Conservation (phyloP, 345 rosid species). For the Garcia nutans region DNA sequence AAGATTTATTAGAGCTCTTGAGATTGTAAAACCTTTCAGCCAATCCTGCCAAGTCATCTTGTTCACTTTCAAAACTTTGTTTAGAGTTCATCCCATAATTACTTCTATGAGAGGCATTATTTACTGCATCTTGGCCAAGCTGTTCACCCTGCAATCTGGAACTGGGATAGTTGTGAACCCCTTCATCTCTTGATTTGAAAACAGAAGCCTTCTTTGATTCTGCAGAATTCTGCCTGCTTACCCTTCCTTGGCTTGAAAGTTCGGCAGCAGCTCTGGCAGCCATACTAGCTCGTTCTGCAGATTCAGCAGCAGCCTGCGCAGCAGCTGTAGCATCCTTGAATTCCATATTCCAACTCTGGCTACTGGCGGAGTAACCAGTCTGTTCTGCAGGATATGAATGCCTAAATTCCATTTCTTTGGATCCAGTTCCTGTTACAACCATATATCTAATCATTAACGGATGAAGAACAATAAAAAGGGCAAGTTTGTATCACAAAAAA, state of each 20-base stretch:
- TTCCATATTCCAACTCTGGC: constrained; percentile 60
- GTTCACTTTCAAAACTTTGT: constrained; percentile 22
- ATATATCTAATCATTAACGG: constrained; percentile 6
- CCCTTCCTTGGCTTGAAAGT: constrained; percentile 65
- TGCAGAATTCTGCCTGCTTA: constrained; percentile 36
- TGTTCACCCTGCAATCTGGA: constrained; percentile 32
- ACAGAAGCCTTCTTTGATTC: constrained; percentile 36
- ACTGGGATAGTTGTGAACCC: constrained; percentile 15
- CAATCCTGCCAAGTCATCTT: constrained; percentile 27
- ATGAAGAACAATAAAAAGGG: not conserved
- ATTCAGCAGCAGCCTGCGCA: constrained; percentile 93
- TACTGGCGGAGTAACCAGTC: constrained; percentile 20
- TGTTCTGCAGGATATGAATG: constrained; percentile 40
- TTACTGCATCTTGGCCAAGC: constrained; percentile 24
- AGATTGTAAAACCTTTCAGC: constrained; percentile 30
- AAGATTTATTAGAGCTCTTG: constrained; percentile 24
- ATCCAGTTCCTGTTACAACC: constrained; percentile 41
- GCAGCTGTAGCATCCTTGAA: constrained; percentile 86
- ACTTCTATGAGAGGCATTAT: constrained; percentile 21
- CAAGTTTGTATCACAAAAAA: not conserved
- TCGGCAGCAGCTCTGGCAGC: constrained; percentile 97
- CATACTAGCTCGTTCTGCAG: constrained; percentile 94
- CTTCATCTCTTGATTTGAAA: constrained; percentile 32
- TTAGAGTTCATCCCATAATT: constrained; percentile 24
- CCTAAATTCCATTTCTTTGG: constrained; percentile 39